Percentiles rank a stretch among this genome's conserved stretches.
These are phyloP conservation scores for Chalciporus pseudorubinellus DNA, from an alignment of 768 basidiomycete species.

Conservation along the genomic window DNA sequence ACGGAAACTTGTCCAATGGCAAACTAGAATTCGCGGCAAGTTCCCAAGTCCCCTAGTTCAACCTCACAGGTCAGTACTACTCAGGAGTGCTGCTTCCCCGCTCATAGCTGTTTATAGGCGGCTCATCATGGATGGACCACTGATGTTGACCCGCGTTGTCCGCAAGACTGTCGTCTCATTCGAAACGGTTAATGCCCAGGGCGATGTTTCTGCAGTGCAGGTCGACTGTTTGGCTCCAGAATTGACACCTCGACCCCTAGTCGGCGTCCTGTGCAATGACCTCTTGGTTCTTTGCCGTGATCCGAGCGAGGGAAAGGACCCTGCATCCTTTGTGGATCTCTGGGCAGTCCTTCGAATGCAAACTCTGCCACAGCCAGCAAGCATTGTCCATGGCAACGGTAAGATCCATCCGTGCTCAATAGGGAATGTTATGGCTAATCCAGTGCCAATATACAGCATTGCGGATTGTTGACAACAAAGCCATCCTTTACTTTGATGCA, in stretches of 20 bases:
- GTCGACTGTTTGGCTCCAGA: slow-evolving; percentile 90
- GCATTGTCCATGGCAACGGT: slow-evolving; percentile 87
- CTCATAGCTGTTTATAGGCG: slow-evolving; percentile 47
- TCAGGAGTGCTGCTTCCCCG: neutral
- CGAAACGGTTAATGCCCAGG: slow-evolving; percentile 74
- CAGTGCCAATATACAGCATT: slow-evolving; percentile 47
- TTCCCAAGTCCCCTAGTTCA: slow-evolving; percentile 98
- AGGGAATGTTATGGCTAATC: slow-evolving; percentile 6
- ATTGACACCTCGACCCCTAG: slow-evolving; percentile 70
- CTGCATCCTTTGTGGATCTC: slow-evolving; percentile 74
- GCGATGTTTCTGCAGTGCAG: slow-evolving; percentile 77
- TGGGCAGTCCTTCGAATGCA: slow-evolving; percentile 98
- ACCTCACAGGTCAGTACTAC: slow-evolving; percentile 74
- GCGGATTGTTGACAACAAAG: slow-evolving; percentile 89
- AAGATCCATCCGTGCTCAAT: slow-evolving; percentile 15
- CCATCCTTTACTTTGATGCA: slow-evolving; percentile 85
- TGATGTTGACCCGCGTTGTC: slow-evolving; percentile 86
- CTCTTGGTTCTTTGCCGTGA: slow-evolving; percentile 89
- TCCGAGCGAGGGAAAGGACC: slow-evolving; percentile 77
- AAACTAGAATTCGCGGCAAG: slow-evolving; percentile 81
- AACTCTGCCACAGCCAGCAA: slow-evolving; percentile 85
- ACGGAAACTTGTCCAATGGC: slow-evolving; percentile 88
- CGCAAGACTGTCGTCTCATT: slow-evolving; percentile 80
- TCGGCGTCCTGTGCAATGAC: slow-evolving; percentile 90
- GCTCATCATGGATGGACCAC: slow-evolving; percentile 87